phyloP scores from a whole-genome alignment of 164 flowering plant genomes.

The grape (Vitis vinifera) region ASM3070453v1 NC_081809.1:5287001-5287500 shows the following conservation, averaged over 20 bases:
- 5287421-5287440: conserved; percentile 28
- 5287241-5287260: conserved; percentile 9
- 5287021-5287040: conserved; percentile 53
- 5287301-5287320: conserved; percentile 32
- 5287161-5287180: conserved; percentile 47
- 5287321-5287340: conserved; percentile 29
- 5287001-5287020: conserved; percentile 55
- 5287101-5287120: conserved; percentile 14
- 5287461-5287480: conserved; percentile 44
- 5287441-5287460: conserved; percentile 50
- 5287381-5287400: conserved; percentile 43
- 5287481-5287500: conserved; percentile 41
- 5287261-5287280: conserved; percentile 24
- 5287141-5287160: conserved; percentile 48
- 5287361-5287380: conserved; percentile 56
- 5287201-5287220: conserved; percentile 25
- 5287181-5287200: conserved; percentile 56
- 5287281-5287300: conserved; percentile 49
- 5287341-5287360: conserved; percentile 44
- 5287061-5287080: conserved; percentile 56
- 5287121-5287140: conserved; percentile 47
- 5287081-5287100: conserved; percentile 54
- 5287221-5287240: conserved; percentile 13
- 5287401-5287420: conserved; percentile 43
- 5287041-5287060: conserved; percentile 64